Evolutionary conservation across 2,329 filamentous ascomycete species (phyloP).

Genomic region (Diaporthe citriasiana): DNA sequence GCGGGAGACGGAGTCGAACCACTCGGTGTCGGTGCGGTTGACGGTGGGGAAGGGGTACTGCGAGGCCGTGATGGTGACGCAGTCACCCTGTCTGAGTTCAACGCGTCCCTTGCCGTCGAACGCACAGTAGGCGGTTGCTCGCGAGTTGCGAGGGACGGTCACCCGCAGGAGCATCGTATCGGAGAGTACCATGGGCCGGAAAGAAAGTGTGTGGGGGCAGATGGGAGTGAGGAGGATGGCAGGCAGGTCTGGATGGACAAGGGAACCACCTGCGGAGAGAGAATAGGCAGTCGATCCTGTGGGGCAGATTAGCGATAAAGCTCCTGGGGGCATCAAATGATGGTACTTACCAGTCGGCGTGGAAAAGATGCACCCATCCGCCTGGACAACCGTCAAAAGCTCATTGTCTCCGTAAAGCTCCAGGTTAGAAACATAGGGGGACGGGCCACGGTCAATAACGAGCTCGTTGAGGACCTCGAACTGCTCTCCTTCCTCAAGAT

Average conservation of each 20-base stretch:
- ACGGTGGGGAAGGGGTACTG: constrained; percentile 99
- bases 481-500: constrained; percentile 89
- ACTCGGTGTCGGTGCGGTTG: constrained; percentile 88
- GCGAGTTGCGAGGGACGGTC: constrained; percentile 84
- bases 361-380: constrained; percentile 97
- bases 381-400: constrained; percentile 94
- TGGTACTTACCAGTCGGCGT: constrained; percentile 81
- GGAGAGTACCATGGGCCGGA: constrained; percentile 97
- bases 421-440: constrained; percentile 95
- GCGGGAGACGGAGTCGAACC: constrained; percentile 95
- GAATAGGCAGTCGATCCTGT: constrained; percentile 91
- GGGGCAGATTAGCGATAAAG: constrained; percentile 37
- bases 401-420: constrained; percentile 97
- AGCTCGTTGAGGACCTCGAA: constrained; percentile 99
- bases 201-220: constrained; percentile 96
- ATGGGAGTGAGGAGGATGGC: constrained; percentile 97
- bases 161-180: constrained; percentile 95
- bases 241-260: constrained; percentile 96
- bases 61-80: constrained; percentile 94
- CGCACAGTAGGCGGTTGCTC: constrained; percentile 94
- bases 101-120: constrained; percentile 98
- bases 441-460: constrained; percentile 96
- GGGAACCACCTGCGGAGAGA: constrained; percentile 92
- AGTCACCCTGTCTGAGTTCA: constrained; percentile 92
- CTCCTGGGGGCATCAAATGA: not conserved